Percentiles rank a stretch among this genome's conserved stretches.
phyloP scores from a whole-genome alignment of 2,329 filamentous ascomycete genomes.

The Fusarium sp. region DNA sequence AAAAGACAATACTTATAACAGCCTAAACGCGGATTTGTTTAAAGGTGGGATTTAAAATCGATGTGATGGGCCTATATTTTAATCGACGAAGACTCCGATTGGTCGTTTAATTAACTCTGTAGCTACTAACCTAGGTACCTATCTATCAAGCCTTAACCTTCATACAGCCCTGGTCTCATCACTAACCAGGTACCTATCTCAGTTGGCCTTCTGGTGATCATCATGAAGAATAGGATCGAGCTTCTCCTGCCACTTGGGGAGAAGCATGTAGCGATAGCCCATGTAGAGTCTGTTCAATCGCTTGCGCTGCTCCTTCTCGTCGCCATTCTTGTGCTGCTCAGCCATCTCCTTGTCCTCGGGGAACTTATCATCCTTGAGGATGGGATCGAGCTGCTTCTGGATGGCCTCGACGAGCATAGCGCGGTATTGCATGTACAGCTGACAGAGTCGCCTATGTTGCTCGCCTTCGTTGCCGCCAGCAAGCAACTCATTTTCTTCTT shows the following conservation, averaged over 20 bases:
- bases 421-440: conserved; percentile 38
- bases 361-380: conserved; percentile 15
- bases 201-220: not conserved
- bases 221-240: conserved; percentile 24
- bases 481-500: not conserved
- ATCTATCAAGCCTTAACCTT: no score
- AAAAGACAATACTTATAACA: no score
- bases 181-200: not conserved
- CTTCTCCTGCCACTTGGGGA: not conserved
- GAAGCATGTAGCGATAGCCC: conserved; percentile 25
- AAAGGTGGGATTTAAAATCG: not conserved
- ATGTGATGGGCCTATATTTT: not conserved
- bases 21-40: not conserved
- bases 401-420: conserved; percentile 22
- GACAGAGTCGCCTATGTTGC: conserved; percentile 13
- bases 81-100: conserved; percentile 8
- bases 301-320: conserved; percentile 17
- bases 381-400: conserved; percentile 25
- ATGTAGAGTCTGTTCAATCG: conserved; percentile 15
- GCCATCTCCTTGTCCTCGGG: conserved; percentile 1
- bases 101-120: not conserved
- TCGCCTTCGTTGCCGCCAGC: conserved; percentile 8
- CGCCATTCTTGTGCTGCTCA: conserved; percentile 3
- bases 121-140: not conserved
- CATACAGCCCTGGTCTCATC: no score